These are phyloP conservation scores for Citrus trifoliata DNA, from an alignment of 345 rosid species.

Conservation along the genomic window DNA sequence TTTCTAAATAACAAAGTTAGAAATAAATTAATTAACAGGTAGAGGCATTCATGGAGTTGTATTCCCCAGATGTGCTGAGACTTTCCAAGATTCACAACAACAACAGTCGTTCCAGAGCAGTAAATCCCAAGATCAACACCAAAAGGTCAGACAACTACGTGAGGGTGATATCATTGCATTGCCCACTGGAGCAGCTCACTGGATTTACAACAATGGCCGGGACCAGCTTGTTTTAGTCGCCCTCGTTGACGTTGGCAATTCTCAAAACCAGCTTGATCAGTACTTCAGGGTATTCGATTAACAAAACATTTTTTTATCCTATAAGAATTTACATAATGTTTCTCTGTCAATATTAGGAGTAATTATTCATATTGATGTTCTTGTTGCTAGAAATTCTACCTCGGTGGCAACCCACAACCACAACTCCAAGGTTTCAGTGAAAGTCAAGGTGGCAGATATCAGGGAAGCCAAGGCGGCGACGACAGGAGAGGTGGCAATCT, in stretches of 20 bases:
- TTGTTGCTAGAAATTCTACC: conserved; percentile 39
- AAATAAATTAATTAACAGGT: conserved; percentile 13
- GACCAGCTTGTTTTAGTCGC: conserved; percentile 30
- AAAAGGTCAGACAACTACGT: conserved; percentile 29
- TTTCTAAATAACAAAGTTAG: no score
- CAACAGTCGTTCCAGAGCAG: not conserved
- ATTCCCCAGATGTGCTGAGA: conserved; percentile 41
- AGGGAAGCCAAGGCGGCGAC: not conserved
- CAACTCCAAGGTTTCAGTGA: conserved; percentile 5
- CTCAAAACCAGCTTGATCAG: conserved; percentile 47
- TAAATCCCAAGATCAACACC: conserved; percentile 24
- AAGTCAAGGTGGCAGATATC: not conserved
- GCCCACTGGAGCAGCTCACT: conserved; percentile 43
- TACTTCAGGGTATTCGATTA: conserved; percentile 30
- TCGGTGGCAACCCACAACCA: conserved; percentile 45
- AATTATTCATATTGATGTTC: not conserved
- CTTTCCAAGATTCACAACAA: conserved; percentile 26
- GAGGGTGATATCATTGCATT: conserved; percentile 42
- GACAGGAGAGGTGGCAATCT: conserved; percentile 15
- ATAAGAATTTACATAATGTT: no score
- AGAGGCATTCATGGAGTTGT: conserved; percentile 31
- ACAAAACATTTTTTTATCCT: not conserved
- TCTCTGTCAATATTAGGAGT: not conserved
- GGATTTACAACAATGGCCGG: conserved; percentile 45
- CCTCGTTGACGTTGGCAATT: conserved; percentile 29